These are phyloP conservation scores for Malania oleifera DNA, from an alignment of 164 flowering plant genomes.

Conservation along the genomic window DNA sequence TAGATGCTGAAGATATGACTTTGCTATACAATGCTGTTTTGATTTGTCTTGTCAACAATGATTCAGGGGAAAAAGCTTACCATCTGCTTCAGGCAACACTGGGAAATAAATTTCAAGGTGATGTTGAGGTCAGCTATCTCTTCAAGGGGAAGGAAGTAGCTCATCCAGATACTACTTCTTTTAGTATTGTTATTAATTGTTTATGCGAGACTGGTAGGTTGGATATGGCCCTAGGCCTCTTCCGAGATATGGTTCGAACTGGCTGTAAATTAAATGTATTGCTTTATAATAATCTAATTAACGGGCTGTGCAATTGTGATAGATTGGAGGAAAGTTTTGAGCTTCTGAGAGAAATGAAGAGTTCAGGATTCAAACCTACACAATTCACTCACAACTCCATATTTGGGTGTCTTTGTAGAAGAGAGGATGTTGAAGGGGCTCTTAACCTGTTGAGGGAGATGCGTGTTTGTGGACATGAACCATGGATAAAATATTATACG, in stretches of 20 bases:
- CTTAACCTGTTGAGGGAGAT: slow-evolving; percentile 51
- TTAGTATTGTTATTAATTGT: slow-evolving; percentile 57
- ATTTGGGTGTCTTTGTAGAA: slow-evolving; percentile 60
- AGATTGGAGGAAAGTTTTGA: slow-evolving; percentile 55
- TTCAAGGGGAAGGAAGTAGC: slow-evolving; percentile 19
- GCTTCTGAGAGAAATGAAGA: slow-evolving; percentile 60
- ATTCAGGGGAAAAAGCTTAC: slow-evolving; percentile 48
- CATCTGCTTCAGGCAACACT: slow-evolving; percentile 37
- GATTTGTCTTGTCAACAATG: slow-evolving; percentile 37
- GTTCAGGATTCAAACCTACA: slow-evolving; percentile 54
- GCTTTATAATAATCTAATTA: slow-evolving; percentile 68
- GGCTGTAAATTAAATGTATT: slow-evolving; percentile 36
- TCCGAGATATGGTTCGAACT: slow-evolving; percentile 38
- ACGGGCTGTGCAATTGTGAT: slow-evolving; percentile 47
- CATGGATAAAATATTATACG: slow-evolving; percentile 77
- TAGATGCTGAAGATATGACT: slow-evolving; percentile 23
- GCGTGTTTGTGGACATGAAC: slow-evolving; percentile 59
- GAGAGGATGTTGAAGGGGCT: slow-evolving; percentile 52
- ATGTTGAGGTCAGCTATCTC: slow-evolving; percentile 17
- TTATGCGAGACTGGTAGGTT: slow-evolving; percentile 42
- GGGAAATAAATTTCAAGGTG: slow-evolving; percentile 21
- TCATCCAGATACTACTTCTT: slow-evolving; percentile 39
- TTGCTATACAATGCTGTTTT: slow-evolving; percentile 46
- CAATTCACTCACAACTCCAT: slow-evolving; percentile 64
- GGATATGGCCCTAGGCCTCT: slow-evolving; percentile 65